Percentiles rank a stretch among this genome's conserved stretches.
Evolutionary conservation across 768 basidiomycete genomes (phyloP).

Genomic region (Albatrellus ellisii): DNA sequence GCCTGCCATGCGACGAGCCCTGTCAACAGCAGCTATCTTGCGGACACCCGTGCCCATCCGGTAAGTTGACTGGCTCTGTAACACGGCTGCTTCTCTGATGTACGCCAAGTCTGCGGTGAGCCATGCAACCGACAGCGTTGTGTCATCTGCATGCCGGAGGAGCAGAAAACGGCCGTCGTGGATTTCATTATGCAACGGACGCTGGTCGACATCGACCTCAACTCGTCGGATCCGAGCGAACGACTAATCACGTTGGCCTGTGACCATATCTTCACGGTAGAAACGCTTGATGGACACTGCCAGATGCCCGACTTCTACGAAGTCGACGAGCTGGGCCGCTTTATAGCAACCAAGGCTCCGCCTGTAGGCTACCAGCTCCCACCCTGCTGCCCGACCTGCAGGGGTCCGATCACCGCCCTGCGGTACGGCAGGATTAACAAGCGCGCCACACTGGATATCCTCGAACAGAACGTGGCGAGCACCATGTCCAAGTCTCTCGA

Average conservation of each 20-base stretch:
- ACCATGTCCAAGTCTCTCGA: conserved; percentile 17
- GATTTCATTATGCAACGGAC: conserved; percentile 24
- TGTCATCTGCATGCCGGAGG: conserved; percentile 17
- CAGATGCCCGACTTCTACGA: conserved; percentile 20
- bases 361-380: conserved; percentile 18
- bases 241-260: conserved; percentile 20
- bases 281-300: conserved; percentile 26
- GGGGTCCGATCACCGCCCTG: conserved; percentile 20
- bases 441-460: conserved; percentile 23
- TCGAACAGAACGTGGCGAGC: conserved; percentile 25
- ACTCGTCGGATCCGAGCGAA: conserved; percentile 19
- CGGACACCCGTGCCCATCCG: conserved; percentile 26
- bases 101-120: conserved; percentile 24
- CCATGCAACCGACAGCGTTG: conserved; percentile 22
- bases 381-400: conserved; percentile 24
- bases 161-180: conserved; percentile 19
- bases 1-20: conserved; percentile 24
- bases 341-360: conserved; percentile 16
- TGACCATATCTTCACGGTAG: conserved; percentile 27
- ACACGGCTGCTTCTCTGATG: neutral
- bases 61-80: conserved; percentile 12
- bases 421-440: conserved; percentile 26
- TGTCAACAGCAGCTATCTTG: conserved; percentile 21
- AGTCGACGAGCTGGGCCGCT: conserved; percentile 15
- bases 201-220: conserved; percentile 16